Percentiles rank a stretch among this genome's conserved stretches.
phyloP scores from a whole-genome alignment of 352 stramenopile species.

The Phytophthora pistaciae region DNA sequence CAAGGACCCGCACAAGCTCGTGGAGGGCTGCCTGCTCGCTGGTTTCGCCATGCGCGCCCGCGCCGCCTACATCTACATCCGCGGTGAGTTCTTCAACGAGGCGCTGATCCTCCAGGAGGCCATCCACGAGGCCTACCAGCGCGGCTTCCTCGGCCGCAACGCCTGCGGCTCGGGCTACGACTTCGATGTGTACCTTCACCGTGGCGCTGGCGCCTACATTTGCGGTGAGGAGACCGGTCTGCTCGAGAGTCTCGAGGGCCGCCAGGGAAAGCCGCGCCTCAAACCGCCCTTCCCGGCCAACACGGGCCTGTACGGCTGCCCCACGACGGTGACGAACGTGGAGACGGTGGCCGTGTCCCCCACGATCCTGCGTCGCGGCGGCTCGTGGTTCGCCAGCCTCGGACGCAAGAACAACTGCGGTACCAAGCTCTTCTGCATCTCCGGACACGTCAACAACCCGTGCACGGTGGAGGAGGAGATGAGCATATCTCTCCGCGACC shows the following conservation, averaged over 20 bases:
- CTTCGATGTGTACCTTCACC: slow-evolving; percentile 99
- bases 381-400: slow-evolving; percentile 97
- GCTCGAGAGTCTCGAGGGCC: slow-evolving; percentile 98
- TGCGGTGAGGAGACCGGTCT: slow-evolving; percentile 99
- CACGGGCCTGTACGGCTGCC: slow-evolving; percentile 99
- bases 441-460: slow-evolving; percentile 99
- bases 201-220: slow-evolving; percentile 99
- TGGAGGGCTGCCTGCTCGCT: slow-evolving; percentile 98
- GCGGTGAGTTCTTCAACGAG: slow-evolving; percentile 99
- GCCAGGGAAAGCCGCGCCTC: slow-evolving; percentile 97
- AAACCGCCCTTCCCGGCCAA: slow-evolving; percentile 99
- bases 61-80: slow-evolving; percentile 99
- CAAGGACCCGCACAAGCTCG: slow-evolving; percentile 99
- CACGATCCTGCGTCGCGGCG: slow-evolving; percentile 97
- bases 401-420: slow-evolving; percentile 99
- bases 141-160: slow-evolving; percentile 97
- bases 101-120: slow-evolving; percentile 98
- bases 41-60: slow-evolving; percentile 99
- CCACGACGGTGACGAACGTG: slow-evolving; percentile 99
- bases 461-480: slow-evolving; percentile 99
- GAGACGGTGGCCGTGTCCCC: slow-evolving; percentile 98
- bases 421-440: slow-evolving; percentile 99
- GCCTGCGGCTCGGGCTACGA: slow-evolving; percentile 98
- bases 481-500: slow-evolving; percentile 97
- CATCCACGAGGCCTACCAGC: slow-evolving; percentile 99